Percentiles rank a stretch among this genome's conserved stretches.
phyloP scores from a whole-genome alignment of 2,329 filamentous ascomycete genomes.

The Colletotrichum shisoi region DNA sequence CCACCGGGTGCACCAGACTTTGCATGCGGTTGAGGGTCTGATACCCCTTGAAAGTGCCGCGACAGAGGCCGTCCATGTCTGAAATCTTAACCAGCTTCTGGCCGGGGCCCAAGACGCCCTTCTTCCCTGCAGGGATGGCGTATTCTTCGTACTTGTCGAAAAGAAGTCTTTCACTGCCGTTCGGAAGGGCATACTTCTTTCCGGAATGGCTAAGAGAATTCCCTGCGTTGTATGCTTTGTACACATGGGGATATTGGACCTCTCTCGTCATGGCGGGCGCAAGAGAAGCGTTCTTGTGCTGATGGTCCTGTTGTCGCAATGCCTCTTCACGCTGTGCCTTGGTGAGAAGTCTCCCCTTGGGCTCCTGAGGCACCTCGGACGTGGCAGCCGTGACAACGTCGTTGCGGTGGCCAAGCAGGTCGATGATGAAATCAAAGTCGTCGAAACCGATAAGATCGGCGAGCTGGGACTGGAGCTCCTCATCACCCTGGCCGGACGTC shows the following conservation, averaged over 20 bases:
- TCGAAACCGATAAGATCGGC: slow-evolving; percentile 93
- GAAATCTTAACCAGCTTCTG: slow-evolving; percentile 80
- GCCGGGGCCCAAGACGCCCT: slow-evolving; percentile 75
- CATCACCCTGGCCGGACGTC: slow-evolving; percentile 71
- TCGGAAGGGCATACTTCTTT: slow-evolving; percentile 81
- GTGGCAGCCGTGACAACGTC: slow-evolving; percentile 66
- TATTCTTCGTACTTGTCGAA: slow-evolving; percentile 87
- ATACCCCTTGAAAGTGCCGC: slow-evolving; percentile 92
- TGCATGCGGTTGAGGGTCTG: slow-evolving; percentile 97
- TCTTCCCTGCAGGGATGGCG: slow-evolving; percentile 80
- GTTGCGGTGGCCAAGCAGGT: slow-evolving; percentile 80
- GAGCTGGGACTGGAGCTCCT: slow-evolving; percentile 89
- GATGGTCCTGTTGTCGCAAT: slow-evolving; percentile 75
- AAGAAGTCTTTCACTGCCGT: slow-evolving; percentile 75
- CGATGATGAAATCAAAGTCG: slow-evolving; percentile 90
- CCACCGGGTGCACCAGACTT: slow-evolving; percentile 92
- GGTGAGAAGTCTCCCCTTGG: slow-evolving; percentile 68
- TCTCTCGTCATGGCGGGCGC: slow-evolving; percentile 75
- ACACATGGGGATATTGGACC: slow-evolving; percentile 90
- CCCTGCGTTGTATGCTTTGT: slow-evolving; percentile 81
- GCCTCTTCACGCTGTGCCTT: slow-evolving; percentile 80
- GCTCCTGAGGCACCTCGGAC: slow-evolving; percentile 48
- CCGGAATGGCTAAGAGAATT: slow-evolving; percentile 84
- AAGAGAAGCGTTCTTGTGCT: slow-evolving; percentile 81
- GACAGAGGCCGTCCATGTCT: slow-evolving; percentile 87